phyloP scores from a whole-genome alignment of 2,329 filamentous ascomycete species.

The Cladosporium sp. region DNA sequence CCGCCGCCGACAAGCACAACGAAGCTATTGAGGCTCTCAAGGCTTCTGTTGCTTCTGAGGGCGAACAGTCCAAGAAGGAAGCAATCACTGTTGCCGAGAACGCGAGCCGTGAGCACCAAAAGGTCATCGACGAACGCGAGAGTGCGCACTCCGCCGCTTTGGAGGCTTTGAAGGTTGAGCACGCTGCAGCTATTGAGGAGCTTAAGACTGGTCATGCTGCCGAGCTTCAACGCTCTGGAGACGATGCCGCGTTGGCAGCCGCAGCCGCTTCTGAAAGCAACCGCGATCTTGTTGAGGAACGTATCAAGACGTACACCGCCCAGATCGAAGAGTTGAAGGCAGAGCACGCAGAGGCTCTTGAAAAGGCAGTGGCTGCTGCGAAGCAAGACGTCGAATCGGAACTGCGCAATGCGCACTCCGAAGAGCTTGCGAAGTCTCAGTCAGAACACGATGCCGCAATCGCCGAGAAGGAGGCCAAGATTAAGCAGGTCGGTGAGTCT shows the following conservation, averaged over 20 bases:
- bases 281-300: not conserved
- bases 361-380: conserved; percentile 1
- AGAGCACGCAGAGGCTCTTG: not conserved
- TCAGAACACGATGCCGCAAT: not conserved
- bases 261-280: conserved; percentile 1
- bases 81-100: conserved; percentile 1
- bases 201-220: conserved; percentile 9
- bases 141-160: conserved; percentile 5
- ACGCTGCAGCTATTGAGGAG: conserved; percentile 11
- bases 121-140: conserved; percentile 1
- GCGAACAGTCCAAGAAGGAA: not conserved
- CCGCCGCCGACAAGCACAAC: conserved; percentile 10
- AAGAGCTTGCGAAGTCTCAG: not conserved
- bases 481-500: not conserved
- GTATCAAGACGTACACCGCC: conserved; percentile 6
- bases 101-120: conserved; percentile 6
- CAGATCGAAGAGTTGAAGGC: conserved; percentile 10
- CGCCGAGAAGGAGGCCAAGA: not conserved
- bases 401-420: not conserved
- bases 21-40: conserved; percentile 4
- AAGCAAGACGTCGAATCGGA: not conserved
- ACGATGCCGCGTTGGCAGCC: not conserved
- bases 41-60: not conserved
- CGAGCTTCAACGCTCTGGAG: conserved; percentile 5
- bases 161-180: conserved; percentile 10